Evolutionary conservation across 352 stramenopile genomes (phyloP).

Genomic region (Phytophthora vignae): DNA sequence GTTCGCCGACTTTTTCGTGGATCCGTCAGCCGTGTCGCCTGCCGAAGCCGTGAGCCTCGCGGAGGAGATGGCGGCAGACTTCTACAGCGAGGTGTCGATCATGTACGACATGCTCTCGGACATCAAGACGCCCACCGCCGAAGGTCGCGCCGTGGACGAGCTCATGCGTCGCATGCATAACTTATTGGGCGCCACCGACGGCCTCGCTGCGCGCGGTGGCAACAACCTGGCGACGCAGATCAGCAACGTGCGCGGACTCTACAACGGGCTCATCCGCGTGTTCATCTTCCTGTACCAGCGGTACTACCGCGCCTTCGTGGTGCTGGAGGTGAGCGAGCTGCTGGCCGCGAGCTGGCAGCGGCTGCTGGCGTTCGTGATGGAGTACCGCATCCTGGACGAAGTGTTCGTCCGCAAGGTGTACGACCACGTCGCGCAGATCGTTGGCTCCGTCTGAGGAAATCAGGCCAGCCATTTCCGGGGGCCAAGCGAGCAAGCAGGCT

Average conservation of each 20-base stretch:
- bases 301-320: constrained; percentile 59
- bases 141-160: constrained; percentile 60
- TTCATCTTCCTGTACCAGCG: constrained; percentile 75
- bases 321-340: constrained; percentile 68
- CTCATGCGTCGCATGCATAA: constrained; percentile 58
- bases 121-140: constrained; percentile 53
- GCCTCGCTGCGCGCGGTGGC: not conserved
- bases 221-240: constrained; percentile 27
- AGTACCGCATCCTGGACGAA: constrained; percentile 72
- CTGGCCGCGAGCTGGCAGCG: constrained; percentile 66
- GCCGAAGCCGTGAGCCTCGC: constrained; percentile 54
- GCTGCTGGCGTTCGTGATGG: constrained; percentile 64
- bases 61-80: constrained; percentile 69
- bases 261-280: constrained; percentile 70
- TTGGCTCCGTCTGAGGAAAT: constrained; percentile 27
- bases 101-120: constrained; percentile 80
- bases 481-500: no score
- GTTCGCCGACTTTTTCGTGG: constrained; percentile 51
- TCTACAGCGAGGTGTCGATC: constrained; percentile 68
- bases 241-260: constrained; percentile 56
- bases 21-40: constrained; percentile 48
- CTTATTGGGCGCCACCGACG: constrained; percentile 27
- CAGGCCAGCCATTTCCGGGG: not conserved
- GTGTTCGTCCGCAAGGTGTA: constrained; percentile 63
- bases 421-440: constrained; percentile 60